Evolutionary conservation across 164 flowering plant species (phyloP), one percentile per base, ranked within the genome.

Genomic region (Umbilicus rupestris): DNA sequence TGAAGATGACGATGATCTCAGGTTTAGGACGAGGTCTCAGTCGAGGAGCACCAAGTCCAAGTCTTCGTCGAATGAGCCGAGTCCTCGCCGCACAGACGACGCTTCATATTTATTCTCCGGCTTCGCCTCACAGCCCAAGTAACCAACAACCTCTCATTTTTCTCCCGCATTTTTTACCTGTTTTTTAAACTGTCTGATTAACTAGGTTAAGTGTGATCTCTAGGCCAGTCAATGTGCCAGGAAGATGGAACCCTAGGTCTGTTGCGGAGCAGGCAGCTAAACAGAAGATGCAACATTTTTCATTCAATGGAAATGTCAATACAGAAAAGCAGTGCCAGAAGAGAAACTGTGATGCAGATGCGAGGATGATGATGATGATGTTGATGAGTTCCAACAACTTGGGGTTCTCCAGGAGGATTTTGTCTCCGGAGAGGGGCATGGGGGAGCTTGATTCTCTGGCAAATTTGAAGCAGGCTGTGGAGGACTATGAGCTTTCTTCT

Each of bases 41-140:
- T 57, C 73, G 59, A 70, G 68, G 20, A 70, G 75, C 55, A 82
- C 75, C 6, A 81, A 76, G 42, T 80, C 85, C 33, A 88, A 79
- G 66, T 83, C 97, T 15, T 86, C 90, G 0, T 84, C 94, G 9
- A 83, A 90, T 12, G 89, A 78, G 17, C 67, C 87, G 83, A 90
- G 92, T 64, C 85, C 87, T 45, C 62, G n/a, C n/a, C n/a, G n/a
- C n/a, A n/a, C n/a, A n/a, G 73, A 67, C 11, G 37, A 39, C 71
- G 78, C 78, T 3, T 86, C 81, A 7, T 88, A 88, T 72, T 81
- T 71, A 26, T 73, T 85, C 52, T 74, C 82, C 0, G 75, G 80
- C 16, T 79, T 75, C 50, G 76, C 87, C 63, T 80, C 91, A 11
- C 89, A 84, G 78, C 90, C 89, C 79, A 89, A 93, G 97, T 91